Base-by-base conservation (phyloP, 2,329 filamentous ascomycete genomes). In the Fusarium humuli region DNA sequence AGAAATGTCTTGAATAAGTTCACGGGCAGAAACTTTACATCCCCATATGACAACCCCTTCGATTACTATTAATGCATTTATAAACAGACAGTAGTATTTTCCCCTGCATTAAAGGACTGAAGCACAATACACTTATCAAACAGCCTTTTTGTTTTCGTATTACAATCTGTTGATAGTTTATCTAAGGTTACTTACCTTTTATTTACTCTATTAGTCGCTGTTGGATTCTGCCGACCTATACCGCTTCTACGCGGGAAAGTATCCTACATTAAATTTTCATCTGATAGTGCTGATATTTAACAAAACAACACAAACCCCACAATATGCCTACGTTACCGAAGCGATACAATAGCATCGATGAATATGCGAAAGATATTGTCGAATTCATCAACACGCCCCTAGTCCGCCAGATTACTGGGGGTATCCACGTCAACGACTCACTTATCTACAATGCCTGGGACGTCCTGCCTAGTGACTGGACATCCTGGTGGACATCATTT, bases 351-450 rank as follows among this genome's bases (percentile, higher is more conserved):
- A 48, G 9, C 9, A 12, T 30, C 6, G 13, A 48, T 22, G 2
- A 30, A 16, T 48, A 48, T 48, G 27, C 25, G 6, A 16, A 48
- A 30, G 45, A 48, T 8, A 22, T 30, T 7, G 3, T 16, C 8
- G 13, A 48, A 16, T 18, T 48, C 6, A 30, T 48, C 7, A n/a
- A 20, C 7, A 48, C 45, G n/a, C 45, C 45, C n/a, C 9, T 48
- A 16, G 27, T 48, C 45, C 45, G 27, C 45, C 45, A 30, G 13
- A 48, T 48, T 20, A 48, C 45, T 16, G 45, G 45, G n/a, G 45
- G 18, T 14, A 48, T 48, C 27, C 45, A 48, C n/a, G 45, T 48
- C 27, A 48, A 48, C 27, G 45, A 48, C 45, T 48, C 45, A 48
- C 45, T 48, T 13, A 48, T 48, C 13, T 22, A 16, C 8, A 8